Evolutionary conservation across 805 yeast genomes (phyloP), one percentile per base, ranked within the genome.

Genomic region (Yamadazyma phyllophila): DNA sequence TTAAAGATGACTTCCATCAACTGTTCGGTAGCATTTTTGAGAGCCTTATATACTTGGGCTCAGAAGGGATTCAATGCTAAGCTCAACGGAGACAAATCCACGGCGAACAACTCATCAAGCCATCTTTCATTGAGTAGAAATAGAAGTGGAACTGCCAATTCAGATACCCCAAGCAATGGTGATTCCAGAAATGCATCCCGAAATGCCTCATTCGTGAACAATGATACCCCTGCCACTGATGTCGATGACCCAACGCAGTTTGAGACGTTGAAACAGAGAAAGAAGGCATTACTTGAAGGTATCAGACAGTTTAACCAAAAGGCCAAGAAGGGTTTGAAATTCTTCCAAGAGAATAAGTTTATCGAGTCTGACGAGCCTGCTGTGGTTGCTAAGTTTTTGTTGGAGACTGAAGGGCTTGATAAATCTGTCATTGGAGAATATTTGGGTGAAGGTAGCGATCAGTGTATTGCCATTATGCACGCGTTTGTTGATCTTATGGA

Each of bases 401-500:
- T 88, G 38, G 69, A 66, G 16, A 84, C 85, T 3, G 89, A 83
- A 35, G 87, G 92, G 0, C 70, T 94, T 43, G 96, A 90, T 60
- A 85, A 91, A 60, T 76, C 91, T 0, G 80, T 80, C 6, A 75
- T 95, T 46, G 99, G 99, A 43, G 98, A 92, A 58, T 94, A 75
- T 60, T 70, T 94, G 48, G 99, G 99, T 44, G 97, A 88, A 56
- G 96, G 92, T 30, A 83, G 83, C 51, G 87, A 84, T 10, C 74
- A 76, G 39, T 85, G 88, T 61, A 80, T 88, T 49, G 82, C 84
- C 3, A 81, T 85, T 32, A 90, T 92, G 97, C 97, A 91, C 64
- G 85, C 89, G 5, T 94, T 94, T 69, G 96, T 92, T 26, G 96
- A 91, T 59, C 69, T 76, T 51, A 83, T 94, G 83, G 88, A 90